A percentile compares a stretch with the other conserved stretches of the same genome.
phyloP scores from a whole-genome alignment of 495 filamentous ascomycete genomes.

The Darksidea phi region DNA sequence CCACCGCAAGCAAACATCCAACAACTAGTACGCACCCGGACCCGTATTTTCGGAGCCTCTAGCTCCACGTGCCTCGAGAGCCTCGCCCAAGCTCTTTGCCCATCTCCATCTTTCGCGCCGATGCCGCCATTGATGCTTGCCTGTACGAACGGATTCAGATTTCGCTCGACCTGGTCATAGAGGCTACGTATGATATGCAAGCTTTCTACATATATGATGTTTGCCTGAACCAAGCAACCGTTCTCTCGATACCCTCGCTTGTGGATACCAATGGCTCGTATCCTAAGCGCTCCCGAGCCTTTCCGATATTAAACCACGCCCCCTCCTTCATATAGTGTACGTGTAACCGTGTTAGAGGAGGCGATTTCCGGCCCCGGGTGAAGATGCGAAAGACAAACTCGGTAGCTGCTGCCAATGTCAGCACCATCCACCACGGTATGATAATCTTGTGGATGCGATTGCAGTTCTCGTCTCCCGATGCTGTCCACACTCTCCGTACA shows the following conservation, averaged over 20 bases:
- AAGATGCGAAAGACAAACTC: constrained; percentile 1
- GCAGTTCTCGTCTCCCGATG: constrained; percentile 2
- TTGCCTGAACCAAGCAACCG: constrained; percentile 2
- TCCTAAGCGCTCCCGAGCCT: constrained; percentile 2
- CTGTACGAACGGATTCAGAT: too few species aligned
- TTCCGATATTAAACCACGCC: constrained; percentile 5
- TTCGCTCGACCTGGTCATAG: too few species aligned
- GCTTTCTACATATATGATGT: too few species aligned
- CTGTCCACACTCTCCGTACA: background rate
- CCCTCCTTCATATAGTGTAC: constrained; percentile 4
- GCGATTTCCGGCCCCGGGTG: background rate
- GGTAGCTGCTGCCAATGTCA: background rate
- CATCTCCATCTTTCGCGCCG: too few species aligned
- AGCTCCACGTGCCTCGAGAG: too few species aligned
- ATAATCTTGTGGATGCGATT: background rate
- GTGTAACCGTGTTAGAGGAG: background rate
- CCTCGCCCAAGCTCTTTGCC: too few species aligned
- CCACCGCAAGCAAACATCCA: too few species aligned
- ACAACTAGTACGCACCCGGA: too few species aligned
- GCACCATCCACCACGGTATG: constrained; percentile 5
- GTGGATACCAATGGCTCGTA: constrained; percentile 5
- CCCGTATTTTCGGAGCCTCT: too few species aligned
- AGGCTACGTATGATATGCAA: too few species aligned
- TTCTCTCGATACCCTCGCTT: constrained; percentile 5
- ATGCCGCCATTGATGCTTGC: too few species aligned